These are phyloP conservation scores for Curvularia eragrostidis DNA, from an alignment of 2,329 filamentous ascomycete genomes.

Conservation along the genomic window DNA sequence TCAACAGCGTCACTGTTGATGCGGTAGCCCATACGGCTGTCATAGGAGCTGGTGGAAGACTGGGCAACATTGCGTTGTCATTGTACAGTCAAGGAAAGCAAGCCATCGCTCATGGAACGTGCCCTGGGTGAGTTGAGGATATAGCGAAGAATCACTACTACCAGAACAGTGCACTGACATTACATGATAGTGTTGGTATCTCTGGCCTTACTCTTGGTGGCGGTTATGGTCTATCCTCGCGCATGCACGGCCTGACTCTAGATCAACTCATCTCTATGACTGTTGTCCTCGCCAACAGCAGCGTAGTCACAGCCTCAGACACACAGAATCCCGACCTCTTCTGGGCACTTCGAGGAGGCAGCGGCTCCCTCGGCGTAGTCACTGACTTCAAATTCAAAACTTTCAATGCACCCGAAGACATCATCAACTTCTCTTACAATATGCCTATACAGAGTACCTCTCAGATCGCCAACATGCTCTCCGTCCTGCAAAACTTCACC, in stretches of 20 bases:
- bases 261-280: conserved; percentile 34
- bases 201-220: conserved; percentile 37
- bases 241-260: conserved; percentile 33
- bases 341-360: conserved; percentile 51
- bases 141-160: not conserved
- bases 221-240: conserved; percentile 39
- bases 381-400: conserved; percentile 45
- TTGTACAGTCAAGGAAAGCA: conserved; percentile 42
- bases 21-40: conserved; percentile 49
- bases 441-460: conserved; percentile 23
- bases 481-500: conserved; percentile 34
- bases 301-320: conserved; percentile 44
- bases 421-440: conserved; percentile 35
- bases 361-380: conserved; percentile 51
- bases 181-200: conserved; percentile 34
- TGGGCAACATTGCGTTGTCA: conserved; percentile 46
- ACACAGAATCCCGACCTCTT: conserved; percentile 49
- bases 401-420: conserved; percentile 33
- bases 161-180: not conserved
- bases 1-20: conserved; percentile 53
- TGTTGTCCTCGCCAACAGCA: conserved; percentile 46
- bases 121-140: conserved; percentile 56
- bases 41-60: conserved; percentile 56
- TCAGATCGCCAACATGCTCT: conserved; percentile 26
- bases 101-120: conserved; percentile 59